A percentile compares a stretch with the other conserved stretches of the same genome.
Conservation (phyloP, 2,329 filamentous ascomycete genomes). For the Venturia asperata region DNA sequence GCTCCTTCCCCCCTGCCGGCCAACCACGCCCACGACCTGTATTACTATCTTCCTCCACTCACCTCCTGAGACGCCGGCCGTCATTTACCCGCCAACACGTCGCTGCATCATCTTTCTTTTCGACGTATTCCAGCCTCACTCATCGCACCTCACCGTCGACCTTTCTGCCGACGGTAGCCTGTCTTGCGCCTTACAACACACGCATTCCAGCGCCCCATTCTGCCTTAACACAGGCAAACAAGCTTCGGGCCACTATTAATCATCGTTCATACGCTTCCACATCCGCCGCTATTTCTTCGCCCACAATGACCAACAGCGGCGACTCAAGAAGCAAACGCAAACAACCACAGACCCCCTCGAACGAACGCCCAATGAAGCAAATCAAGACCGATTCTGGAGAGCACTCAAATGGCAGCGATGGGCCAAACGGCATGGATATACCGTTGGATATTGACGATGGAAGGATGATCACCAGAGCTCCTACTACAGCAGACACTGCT, state of each 20-base stretch:
- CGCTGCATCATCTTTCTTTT: neutral
- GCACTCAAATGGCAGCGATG: slow-evolving; percentile 35
- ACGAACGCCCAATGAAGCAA: slow-evolving; percentile 50
- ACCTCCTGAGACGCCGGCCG: neutral
- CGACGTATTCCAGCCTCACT: neutral
- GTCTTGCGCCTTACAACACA: neutral
- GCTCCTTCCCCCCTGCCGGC: neutral
- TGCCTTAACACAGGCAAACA: slow-evolving; percentile 3
- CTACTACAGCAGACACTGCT: slow-evolving; percentile 55
- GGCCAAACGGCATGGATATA: slow-evolving; percentile 34
- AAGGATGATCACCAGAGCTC: slow-evolving; percentile 34
- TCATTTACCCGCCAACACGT: neutral
- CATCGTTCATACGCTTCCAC: slow-evolving; percentile 7
- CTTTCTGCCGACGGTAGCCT: neutral
- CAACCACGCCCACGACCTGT: neutral
- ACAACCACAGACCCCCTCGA: slow-evolving; percentile 43
- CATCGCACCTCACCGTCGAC: neutral
- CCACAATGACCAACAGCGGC: slow-evolving; percentile 30
- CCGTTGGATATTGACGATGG: slow-evolving; percentile 38
- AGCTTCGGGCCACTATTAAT: neutral
- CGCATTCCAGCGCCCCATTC: neutral
- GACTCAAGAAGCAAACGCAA: slow-evolving; percentile 49
- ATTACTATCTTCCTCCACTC: neutral
- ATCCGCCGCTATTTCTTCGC: neutral
- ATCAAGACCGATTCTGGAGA: slow-evolving; percentile 25